These are phyloP conservation scores for Fusarium longipes DNA, from an alignment of 2,329 filamentous ascomycete genomes.

Conservation along the genomic window DNA sequence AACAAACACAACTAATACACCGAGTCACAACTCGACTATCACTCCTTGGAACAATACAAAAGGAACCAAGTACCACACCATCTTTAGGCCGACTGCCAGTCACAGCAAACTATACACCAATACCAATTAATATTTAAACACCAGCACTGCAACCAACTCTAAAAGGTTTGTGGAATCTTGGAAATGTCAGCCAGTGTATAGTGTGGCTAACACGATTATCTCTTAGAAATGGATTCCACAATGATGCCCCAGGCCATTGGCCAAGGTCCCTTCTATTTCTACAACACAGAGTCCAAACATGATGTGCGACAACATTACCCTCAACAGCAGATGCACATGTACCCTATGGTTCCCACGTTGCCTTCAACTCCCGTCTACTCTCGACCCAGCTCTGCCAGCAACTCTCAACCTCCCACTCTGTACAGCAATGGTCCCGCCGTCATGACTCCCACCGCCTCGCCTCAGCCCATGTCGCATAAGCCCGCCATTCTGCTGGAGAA, in stretches of 20 bases:
- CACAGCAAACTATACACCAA: conserved; percentile 44
- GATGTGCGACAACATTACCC: conserved; percentile 79
- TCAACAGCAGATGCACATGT: conserved; percentile 68
- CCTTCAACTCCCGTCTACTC: conserved; percentile 73
- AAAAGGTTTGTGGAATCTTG: conserved; percentile 43
- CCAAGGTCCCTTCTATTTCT: conserved; percentile 87
- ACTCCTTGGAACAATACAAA: conserved; percentile 51
- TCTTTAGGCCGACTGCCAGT: conserved; percentile 43
- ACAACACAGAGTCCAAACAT: conserved; percentile 78
- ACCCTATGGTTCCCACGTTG: conserved; percentile 66
- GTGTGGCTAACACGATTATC: conserved; percentile 33
- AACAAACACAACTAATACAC: conserved; percentile 44
- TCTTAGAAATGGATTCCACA: conserved; percentile 71
- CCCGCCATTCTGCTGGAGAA: conserved; percentile 83
- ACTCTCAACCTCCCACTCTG: conserved; percentile 71
- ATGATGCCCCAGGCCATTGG: conserved; percentile 72
- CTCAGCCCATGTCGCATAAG: conserved; percentile 79
- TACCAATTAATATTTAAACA: conserved; percentile 46
- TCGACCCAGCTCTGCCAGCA: conserved; percentile 72
- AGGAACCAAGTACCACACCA: conserved; percentile 44
- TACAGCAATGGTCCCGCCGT: conserved; percentile 69
- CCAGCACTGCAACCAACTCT: conserved; percentile 29
- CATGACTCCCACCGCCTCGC: conserved; percentile 81
- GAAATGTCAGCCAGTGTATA: conserved; percentile 20
- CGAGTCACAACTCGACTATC: conserved; percentile 56